These are phyloP conservation scores for Taxawa tesnikishii DNA, from an alignment of 2,329 filamentous ascomycete genomes.

Conservation along the genomic window DNA sequence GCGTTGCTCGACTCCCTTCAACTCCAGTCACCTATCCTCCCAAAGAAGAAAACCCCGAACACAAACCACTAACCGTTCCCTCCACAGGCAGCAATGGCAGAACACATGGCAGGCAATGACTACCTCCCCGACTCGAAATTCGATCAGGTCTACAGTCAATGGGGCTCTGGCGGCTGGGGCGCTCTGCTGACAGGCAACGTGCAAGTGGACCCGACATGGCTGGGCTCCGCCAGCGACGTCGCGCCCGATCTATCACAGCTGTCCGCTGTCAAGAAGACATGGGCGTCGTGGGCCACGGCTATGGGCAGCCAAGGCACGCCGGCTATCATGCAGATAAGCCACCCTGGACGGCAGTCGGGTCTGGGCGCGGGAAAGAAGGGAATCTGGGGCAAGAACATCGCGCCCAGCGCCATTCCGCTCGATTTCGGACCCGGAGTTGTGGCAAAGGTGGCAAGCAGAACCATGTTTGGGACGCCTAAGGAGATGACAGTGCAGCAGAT, in stretches of 20 bases:
- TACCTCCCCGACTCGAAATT: conserved; percentile 7
- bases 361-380: conserved; percentile 25
- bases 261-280: conserved; percentile 14
- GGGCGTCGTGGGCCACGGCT: conserved; percentile 10
- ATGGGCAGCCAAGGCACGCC: conserved; percentile 16
- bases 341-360: conserved; percentile 35
- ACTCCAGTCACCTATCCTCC: no score
- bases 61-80: no score
- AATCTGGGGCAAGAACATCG: conserved; percentile 27
- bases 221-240: conserved; percentile 16
- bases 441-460: no score
- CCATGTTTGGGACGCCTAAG: conserved; percentile 38
- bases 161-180: conserved; percentile 39
- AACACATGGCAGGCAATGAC: conserved; percentile 12
- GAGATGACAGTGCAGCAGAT: conserved; percentile 46
- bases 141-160: conserved; percentile 12
- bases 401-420: conserved; percentile 32
- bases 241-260: conserved; percentile 26
- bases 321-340: conserved; percentile 33
- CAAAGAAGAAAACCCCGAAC: no score
- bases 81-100: conserved; percentile 20
- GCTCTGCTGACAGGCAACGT: conserved; percentile 41
- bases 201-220: conserved; percentile 5
- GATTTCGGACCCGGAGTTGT: conserved; percentile 21
- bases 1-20: no score